Evolutionary conservation across 257 asterid species (phyloP).

Genomic region (Capsicum chinense): DNA sequence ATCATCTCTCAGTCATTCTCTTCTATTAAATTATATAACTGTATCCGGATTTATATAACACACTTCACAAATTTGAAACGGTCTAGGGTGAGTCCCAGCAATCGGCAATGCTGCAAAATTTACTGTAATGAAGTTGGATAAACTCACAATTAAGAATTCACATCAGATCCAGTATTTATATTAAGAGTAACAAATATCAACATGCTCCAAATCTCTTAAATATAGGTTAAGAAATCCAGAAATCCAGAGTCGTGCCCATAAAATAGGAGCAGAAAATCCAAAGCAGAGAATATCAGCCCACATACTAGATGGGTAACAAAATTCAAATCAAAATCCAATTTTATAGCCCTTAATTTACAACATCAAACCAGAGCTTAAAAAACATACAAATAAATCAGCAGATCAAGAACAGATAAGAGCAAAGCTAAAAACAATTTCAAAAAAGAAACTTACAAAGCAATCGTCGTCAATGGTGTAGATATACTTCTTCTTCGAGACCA

Average conservation of each 20-base stretch:
- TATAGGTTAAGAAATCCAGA: neutral
- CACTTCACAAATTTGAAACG: too few relatives aligned
- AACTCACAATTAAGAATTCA: neutral
- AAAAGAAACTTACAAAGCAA: constrained; percentile 67
- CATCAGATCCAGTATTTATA: neutral
- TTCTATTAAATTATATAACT: too few relatives aligned
- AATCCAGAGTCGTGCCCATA: neutral
- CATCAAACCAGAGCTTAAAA: neutral
- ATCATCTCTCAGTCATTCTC: too few relatives aligned
- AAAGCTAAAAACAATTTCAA: neutral
- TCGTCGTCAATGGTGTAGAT: constrained; percentile 81
- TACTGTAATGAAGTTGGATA: neutral
- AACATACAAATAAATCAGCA: constrained; percentile 1
- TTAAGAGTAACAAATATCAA: neutral
- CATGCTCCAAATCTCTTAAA: neutral
- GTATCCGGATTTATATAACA: neutral
- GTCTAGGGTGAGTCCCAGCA: neutral
- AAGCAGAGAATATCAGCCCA: neutral
- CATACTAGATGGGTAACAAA: neutral
- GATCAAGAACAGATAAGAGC: neutral
- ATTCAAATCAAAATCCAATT: neutral
- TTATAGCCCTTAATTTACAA: neutral
- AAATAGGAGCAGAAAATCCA: neutral
- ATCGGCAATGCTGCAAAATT: too few relatives aligned
- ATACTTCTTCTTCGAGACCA: constrained; percentile 81